Evolutionary conservation across 2,329 filamentous ascomycete species (phyloP).

Genomic region (Ophiostoma fasciatum): DNA sequence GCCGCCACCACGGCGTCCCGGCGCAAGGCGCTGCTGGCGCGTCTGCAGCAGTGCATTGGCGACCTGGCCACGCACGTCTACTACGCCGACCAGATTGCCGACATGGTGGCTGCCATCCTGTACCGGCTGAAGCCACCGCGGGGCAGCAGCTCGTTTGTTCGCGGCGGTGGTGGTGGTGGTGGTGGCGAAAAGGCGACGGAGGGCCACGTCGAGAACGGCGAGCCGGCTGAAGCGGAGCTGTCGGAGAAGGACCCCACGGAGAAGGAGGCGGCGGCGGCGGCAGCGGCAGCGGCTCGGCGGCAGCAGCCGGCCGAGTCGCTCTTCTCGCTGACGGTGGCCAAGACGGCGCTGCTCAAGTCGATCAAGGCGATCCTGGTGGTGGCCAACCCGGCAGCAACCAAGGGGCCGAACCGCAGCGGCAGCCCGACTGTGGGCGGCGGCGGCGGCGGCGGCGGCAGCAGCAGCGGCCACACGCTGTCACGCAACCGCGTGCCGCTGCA

Average conservation of each 20-base stretch:
- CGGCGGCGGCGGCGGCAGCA: constrained; percentile 43
- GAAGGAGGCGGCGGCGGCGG: too few species aligned
- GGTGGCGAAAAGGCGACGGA: constrained; percentile 24
- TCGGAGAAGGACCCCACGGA: constrained; percentile 26
- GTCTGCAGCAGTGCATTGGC: constrained; percentile 73
- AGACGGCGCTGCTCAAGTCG: constrained; percentile 54
- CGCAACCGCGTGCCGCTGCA: constrained; percentile 63
- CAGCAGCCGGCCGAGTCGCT: constrained; percentile 31
- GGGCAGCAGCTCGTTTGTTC: too few species aligned
- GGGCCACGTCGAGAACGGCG: constrained; percentile 17
- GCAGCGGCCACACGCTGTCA: constrained; percentile 46
- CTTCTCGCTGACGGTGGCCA: constrained; percentile 39
- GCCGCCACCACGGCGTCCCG: constrained; percentile 26
- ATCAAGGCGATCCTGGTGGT: constrained; percentile 73
- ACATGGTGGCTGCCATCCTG: constrained; percentile 79
- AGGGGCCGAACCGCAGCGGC: constrained; percentile 39
- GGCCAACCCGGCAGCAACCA: constrained; percentile 59
- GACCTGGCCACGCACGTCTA: constrained; percentile 88
- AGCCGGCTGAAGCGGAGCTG: constrained; percentile 28
- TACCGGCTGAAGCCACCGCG: constrained; percentile 56
- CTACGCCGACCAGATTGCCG: constrained; percentile 88
- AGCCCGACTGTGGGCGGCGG: constrained; percentile 55
- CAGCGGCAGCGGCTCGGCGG: constrained; percentile 14
- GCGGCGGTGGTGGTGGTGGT: constrained; percentile 13
- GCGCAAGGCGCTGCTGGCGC: constrained; percentile 49